phyloP scores from a whole-genome alignment of 768 basidiomycete species.

The Candolleomyces aberdarensis region DNA sequence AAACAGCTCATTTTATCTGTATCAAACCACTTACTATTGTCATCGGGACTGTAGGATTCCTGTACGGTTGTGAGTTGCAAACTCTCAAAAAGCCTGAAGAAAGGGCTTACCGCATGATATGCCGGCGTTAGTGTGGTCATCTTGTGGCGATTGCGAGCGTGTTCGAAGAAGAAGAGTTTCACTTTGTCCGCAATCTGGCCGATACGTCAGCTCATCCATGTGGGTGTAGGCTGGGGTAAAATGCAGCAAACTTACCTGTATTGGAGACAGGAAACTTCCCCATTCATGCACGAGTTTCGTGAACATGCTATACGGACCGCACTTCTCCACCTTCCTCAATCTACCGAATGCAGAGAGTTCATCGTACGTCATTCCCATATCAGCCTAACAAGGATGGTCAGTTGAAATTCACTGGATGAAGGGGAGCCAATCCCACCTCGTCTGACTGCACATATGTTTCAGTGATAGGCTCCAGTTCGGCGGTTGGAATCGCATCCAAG shows the following conservation, averaged over 20 bases:
- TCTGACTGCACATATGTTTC: slow-evolving; percentile 94
- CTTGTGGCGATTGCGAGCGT: slow-evolving; percentile 96
- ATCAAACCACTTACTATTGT: slow-evolving; percentile 68
- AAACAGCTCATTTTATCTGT: background rate
- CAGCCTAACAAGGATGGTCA: slow-evolving; percentile 51
- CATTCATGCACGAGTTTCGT: slow-evolving; percentile 94
- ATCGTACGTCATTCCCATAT: slow-evolving; percentile 99
- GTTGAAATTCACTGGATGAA: slow-evolving; percentile 1
- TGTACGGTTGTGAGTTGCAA: slow-evolving; percentile 23
- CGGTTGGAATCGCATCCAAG: slow-evolving; percentile 87
- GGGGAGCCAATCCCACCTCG: slow-evolving; percentile 52
- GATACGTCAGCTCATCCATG: background rate
- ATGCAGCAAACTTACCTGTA: slow-evolving; percentile 50
- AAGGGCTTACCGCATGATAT: slow-evolving; percentile 81
- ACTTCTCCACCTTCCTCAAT: slow-evolving; percentile 93
- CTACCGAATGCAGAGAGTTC: slow-evolving; percentile 93
- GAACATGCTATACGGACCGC: slow-evolving; percentile 97
- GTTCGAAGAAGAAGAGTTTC: slow-evolving; percentile 94
- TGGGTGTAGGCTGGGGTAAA: too few relatives aligned
- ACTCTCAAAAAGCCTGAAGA: background rate
- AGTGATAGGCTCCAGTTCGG: slow-evolving; percentile 94
- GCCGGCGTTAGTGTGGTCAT: slow-evolving; percentile 96
- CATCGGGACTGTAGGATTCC: slow-evolving; percentile 97
- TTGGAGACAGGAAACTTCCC: slow-evolving; percentile 81
- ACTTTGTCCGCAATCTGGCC: slow-evolving; percentile 92